phyloP scores from a whole-genome alignment of 192 early-diverging fungal species.

The Ambispora gerdemannii region DNA sequence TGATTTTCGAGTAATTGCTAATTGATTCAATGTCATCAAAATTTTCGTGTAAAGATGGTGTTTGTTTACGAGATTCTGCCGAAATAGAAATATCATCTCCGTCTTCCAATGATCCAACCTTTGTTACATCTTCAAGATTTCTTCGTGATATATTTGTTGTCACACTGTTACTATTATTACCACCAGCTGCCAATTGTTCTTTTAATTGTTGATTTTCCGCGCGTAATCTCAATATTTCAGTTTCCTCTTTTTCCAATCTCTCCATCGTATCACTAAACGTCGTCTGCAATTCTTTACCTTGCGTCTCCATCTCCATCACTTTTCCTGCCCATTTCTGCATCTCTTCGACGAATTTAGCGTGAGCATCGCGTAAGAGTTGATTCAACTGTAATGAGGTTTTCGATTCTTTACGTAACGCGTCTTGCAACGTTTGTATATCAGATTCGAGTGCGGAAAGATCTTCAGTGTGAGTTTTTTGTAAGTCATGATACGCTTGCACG shows the following conservation, averaged over 20 bases:
- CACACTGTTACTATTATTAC: background rate
- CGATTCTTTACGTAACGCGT: slow-evolving; percentile 21
- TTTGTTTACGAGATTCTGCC: slow-evolving; percentile 10
- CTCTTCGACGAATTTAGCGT: slow-evolving; percentile 20
- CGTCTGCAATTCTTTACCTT: slow-evolving; percentile 31
- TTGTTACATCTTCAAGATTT: slow-evolving; percentile 17
- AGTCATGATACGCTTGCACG: background rate
- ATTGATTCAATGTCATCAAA: slow-evolving; percentile 19
- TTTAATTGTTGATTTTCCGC: slow-evolving; percentile 21
- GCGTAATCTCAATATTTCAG: slow-evolving; percentile 15
- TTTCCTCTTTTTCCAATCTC: slow-evolving; percentile 20
- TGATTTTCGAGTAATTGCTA: slow-evolving; percentile 9
- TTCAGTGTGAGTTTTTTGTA: slow-evolving; percentile 24
- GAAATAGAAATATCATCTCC: slow-evolving; percentile 22
- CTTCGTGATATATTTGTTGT: background rate
- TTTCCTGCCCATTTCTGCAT: slow-evolving; percentile 25
- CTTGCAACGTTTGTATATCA: slow-evolving; percentile 16
- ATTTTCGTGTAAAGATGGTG: background rate
- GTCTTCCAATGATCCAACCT: slow-evolving; percentile 17
- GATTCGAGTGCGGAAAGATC: slow-evolving; percentile 14
- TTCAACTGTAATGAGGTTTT: slow-evolving; percentile 19
- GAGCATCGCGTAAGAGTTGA: slow-evolving; percentile 23
- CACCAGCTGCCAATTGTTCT: background rate
- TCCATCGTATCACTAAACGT: slow-evolving; percentile 23
- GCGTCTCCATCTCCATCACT: slow-evolving; percentile 23